A percentile compares a stretch with the other conserved stretches of the same genome.
These are phyloP conservation scores for Mycena citricolor DNA, from an alignment of 1,284 basidiomycete genomes.

Conservation along the genomic window DNA sequence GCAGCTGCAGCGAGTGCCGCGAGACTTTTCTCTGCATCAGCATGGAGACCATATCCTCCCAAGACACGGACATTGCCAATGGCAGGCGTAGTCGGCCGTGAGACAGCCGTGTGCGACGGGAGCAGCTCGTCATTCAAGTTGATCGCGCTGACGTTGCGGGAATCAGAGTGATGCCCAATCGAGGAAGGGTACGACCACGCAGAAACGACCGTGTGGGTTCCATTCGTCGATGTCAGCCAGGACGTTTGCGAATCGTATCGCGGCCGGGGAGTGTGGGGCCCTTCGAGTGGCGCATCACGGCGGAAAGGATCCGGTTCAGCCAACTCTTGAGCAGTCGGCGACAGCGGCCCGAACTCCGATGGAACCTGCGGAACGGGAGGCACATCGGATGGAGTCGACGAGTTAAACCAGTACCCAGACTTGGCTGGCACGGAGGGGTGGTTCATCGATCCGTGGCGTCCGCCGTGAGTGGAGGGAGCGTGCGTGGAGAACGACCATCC, in stretches of 20 bases:
- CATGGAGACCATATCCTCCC: slow-evolving; percentile 58
- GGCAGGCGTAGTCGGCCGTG: slow-evolving; percentile 51
- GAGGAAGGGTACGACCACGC: slow-evolving; percentile 66
- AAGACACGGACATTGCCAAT: slow-evolving; percentile 58
- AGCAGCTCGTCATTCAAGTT: slow-evolving; percentile 45
- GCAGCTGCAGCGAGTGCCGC: slow-evolving; percentile 43
- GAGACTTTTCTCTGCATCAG: slow-evolving; percentile 52
- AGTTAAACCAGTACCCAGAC: slow-evolving; percentile 61
- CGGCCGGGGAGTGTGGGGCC: slow-evolving; percentile 39
- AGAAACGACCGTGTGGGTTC: slow-evolving; percentile 55
- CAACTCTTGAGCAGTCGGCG: slow-evolving; percentile 40
- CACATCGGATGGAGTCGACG: slow-evolving; percentile 43
- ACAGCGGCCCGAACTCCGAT: slow-evolving; percentile 50
- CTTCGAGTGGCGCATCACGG: slow-evolving; percentile 45
- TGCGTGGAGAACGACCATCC: slow-evolving; percentile 72
- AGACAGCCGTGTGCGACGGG: slow-evolving; percentile 34
- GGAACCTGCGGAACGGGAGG: slow-evolving; percentile 68
- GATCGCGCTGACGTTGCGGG: slow-evolving; percentile 33
- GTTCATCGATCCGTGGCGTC: slow-evolving; percentile 34
- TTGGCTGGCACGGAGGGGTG: slow-evolving; percentile 53
- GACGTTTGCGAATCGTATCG: slow-evolving; percentile 65
- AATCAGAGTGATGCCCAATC: slow-evolving; percentile 31
- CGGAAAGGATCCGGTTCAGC: slow-evolving; percentile 64
- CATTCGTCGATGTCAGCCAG: slow-evolving; percentile 65
- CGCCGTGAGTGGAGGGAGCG: slow-evolving; percentile 41